Percentiles rank a stretch among this genome's conserved stretches.
These are phyloP conservation scores for Toxoplasma gondii DNA, from an alignment of 169 alveolate genomes.

Conservation along the genomic window DNA sequence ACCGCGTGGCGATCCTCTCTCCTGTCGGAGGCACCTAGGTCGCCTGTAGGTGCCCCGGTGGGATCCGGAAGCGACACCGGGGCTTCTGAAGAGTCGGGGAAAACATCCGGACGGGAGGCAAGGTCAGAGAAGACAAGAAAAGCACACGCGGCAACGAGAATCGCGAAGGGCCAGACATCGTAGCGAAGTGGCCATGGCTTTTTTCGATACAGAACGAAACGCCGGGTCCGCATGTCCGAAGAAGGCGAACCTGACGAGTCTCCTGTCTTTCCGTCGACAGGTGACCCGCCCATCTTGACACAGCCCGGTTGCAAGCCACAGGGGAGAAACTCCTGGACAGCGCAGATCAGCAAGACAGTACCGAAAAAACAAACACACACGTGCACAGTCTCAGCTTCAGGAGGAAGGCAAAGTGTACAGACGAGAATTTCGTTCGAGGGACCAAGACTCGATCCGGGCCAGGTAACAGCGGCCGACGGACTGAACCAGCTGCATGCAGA, in stretches of 20 bases:
- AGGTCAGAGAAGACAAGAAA: neutral
- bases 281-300: neutral
- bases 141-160: neutral
- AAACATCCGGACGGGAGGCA: neutral
- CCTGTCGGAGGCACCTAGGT: neutral
- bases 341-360: neutral
- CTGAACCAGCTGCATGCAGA: neutral
- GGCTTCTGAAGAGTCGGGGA: neutral
- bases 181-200: slow-evolving; percentile 2
- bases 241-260: neutral
- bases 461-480: too few species aligned
- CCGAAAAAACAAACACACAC: neutral
- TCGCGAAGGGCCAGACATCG: slow-evolving; percentile 32
- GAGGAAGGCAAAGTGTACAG: neutral
- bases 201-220: slow-evolving; percentile 19
- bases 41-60: neutral
- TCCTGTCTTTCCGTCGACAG: neutral
- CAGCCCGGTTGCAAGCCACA: neutral
- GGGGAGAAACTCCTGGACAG: neutral
- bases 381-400: neutral
- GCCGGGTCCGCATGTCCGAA: neutral
- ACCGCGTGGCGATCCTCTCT: neutral
- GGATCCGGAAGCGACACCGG: neutral
- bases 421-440: neutral
- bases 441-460: neutral